These are phyloP conservation scores for Penicillium sp. DNA, from an alignment of 2,329 filamentous ascomycete genomes.

Conservation along the genomic window DNA sequence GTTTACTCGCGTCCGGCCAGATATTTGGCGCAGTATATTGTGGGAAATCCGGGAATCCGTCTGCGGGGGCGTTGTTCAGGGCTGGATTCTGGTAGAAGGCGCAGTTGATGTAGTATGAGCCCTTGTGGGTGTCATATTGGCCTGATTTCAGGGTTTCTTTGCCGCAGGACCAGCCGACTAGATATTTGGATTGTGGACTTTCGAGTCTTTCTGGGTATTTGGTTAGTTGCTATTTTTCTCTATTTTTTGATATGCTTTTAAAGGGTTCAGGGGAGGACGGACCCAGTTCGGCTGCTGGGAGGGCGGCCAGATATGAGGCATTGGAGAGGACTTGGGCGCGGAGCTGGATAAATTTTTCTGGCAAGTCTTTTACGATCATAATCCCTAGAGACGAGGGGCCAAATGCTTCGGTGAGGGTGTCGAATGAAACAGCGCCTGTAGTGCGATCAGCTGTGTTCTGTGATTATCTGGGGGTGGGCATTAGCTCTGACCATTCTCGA, in stretches of 20 bases:
- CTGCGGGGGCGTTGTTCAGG: conserved; percentile 42
- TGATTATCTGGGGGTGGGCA: neutral
- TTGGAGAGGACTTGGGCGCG: conserved; percentile 79
- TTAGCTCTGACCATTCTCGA: conserved; percentile 49
- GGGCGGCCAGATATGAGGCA: conserved; percentile 83
- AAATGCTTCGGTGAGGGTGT: conserved; percentile 68
- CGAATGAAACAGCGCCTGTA: conserved; percentile 47
- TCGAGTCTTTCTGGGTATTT: conserved; percentile 43
- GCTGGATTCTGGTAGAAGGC: conserved; percentile 54
- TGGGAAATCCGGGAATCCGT: conserved; percentile 62
- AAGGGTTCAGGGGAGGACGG: conserved; percentile 27
- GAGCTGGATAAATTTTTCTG: conserved; percentile 70
- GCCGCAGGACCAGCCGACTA: conserved; percentile 67
- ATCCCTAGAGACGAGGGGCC: conserved; percentile 90
- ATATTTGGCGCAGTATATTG: conserved; percentile 91
- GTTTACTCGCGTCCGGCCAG: conserved; percentile 72
- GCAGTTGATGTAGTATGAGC: conserved; percentile 68
- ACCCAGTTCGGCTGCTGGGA: conserved; percentile 74
- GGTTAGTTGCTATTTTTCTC: neutral
- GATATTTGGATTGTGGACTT: conserved; percentile 58
- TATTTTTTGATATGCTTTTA: conserved; percentile 33
- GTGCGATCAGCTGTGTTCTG: conserved; percentile 11
- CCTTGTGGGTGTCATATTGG: conserved; percentile 66
- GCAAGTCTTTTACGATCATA: conserved; percentile 87
- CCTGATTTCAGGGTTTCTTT: conserved; percentile 67